Evolutionary conservation across 139 green algal species (phyloP), one percentile per base, ranked within the genome.

Genomic region (Asterochloris erici): DNA sequence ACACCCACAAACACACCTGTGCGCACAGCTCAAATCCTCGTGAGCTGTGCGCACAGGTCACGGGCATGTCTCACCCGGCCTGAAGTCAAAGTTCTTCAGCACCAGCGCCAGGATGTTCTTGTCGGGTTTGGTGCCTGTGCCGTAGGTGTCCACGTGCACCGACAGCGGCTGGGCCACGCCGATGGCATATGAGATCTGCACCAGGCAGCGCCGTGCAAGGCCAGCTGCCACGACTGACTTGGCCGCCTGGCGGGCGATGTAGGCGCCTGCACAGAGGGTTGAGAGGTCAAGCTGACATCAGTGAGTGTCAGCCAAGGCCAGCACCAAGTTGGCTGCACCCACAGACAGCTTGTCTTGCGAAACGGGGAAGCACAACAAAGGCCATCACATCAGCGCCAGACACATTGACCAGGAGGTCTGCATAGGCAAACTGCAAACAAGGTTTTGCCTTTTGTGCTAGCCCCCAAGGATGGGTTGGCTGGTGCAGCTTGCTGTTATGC

Each of bases 121-220:
- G 88, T 99, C 97, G 21, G 92, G 79, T 78, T 93, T 93, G 28
- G 74, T 97, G 85, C 95, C 96, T n/a, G 97, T 99, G 85, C 94
- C 95, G 87, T 99, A 99, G 10, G 93, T 97, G 91, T 99, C 97
- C 19, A 99, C 95, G 81, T 96, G 96, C 70, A 99, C 91, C 28
- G 97, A 99, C 81, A 99, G 93, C 0, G 97, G 97, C 90, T 99
- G 94, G 9, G 97, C 84, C 79, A 99, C 95, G 79, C 95, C 97
- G 74, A 99, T 99, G 88, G 96, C 93, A 85, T 99, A 99, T 2
- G 97, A 98, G 47, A 99, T 91, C 90, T 98, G 92, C 27, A 95
- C 87, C 47, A 98, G 86, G 82, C 82, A 90, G 80, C 97, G 91
- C 68, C 91, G 90, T 0, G 97, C 97, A 11, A 99, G 94, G 64